phyloP scores from a whole-genome alignment of 2,329 filamentous ascomycete species.

The Diaporthe capsici region DNA sequence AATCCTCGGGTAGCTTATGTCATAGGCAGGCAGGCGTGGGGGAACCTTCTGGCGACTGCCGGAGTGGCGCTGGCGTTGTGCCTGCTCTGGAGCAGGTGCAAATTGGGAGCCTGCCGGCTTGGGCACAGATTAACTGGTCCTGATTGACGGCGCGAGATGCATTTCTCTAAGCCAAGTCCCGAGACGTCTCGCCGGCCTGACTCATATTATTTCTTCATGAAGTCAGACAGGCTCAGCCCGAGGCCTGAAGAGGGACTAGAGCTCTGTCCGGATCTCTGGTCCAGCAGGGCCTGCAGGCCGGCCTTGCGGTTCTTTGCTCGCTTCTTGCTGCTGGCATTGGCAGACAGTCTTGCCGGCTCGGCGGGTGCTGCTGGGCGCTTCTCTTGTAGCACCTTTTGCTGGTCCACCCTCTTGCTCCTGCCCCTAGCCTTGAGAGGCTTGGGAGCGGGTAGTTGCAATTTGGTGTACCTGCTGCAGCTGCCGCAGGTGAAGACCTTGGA shows the following conservation, averaged over 20 bases:
- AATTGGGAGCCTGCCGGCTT: not conserved
- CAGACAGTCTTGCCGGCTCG: constrained; percentile 53
- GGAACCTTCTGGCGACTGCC: constrained; percentile 44
- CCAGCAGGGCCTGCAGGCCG: constrained; percentile 75
- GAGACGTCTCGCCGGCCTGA: constrained; percentile 13
- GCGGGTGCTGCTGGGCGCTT: constrained; percentile 35
- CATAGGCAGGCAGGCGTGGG: constrained; percentile 46
- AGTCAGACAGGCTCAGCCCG: constrained; percentile 68
- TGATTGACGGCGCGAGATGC: not conserved
- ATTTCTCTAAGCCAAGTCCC: not conserved
- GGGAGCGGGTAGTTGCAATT: constrained; percentile 57
- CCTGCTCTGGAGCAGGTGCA: not conserved
- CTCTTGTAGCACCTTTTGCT: not conserved
- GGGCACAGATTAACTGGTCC: not conserved
- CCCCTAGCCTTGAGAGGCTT: constrained; percentile 45
- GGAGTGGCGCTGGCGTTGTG: not conserved
- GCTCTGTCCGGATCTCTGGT: constrained; percentile 58
- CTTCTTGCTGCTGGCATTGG: constrained; percentile 74
- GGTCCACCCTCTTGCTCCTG: not conserved
- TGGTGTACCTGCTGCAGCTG: constrained; percentile 60
- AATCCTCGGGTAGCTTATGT: constrained; percentile 54
- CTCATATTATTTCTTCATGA: constrained; percentile 58
- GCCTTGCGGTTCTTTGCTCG: constrained; percentile 75
- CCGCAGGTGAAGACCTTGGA: constrained; percentile 61
- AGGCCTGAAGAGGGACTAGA: constrained; percentile 54